These are phyloP conservation scores for Eimeria brunetti DNA, from an alignment of 169 alveolate species.

Conservation along the genomic window DNA sequence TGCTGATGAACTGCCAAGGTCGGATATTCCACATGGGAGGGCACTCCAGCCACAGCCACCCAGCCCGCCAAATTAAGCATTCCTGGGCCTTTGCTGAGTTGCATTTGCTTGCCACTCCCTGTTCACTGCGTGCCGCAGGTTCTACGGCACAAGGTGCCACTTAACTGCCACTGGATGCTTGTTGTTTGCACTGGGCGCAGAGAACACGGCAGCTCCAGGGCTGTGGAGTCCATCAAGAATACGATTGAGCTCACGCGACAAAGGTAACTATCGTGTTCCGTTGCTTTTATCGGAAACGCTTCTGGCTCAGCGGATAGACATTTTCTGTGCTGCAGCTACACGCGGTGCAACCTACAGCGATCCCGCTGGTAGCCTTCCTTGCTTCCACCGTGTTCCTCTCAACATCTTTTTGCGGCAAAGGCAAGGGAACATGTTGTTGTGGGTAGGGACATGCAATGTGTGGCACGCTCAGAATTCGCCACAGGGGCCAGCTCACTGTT, in stretches of 20 bases:
- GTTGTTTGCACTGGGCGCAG: constrained; percentile 68
- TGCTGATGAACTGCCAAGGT: neutral
- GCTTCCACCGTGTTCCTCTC: neutral
- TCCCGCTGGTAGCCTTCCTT: neutral
- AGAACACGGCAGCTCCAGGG: constrained; percentile 50
- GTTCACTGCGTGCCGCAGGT: constrained; percentile 18
- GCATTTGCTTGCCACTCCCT: neutral
- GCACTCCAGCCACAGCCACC: neutral
- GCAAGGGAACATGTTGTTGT: neutral
- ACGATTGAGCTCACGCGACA: constrained; percentile 66
- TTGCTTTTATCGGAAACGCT: neutral
- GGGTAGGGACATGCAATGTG: neutral
- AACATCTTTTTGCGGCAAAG: neutral
- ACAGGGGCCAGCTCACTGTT: constrained; percentile 27
- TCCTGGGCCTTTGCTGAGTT: neutral
- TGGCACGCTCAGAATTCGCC: constrained; percentile 19
- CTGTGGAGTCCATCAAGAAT: constrained; percentile 55
- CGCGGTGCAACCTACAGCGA: neutral
- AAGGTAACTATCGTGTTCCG: neutral
- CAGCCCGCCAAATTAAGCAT: neutral
- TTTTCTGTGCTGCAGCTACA: constrained; percentile 4
- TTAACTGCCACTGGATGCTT: constrained; percentile 34
- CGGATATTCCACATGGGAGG: neutral
- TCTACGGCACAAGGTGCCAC: constrained; percentile 61
- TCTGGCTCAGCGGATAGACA: neutral